Evolutionary conservation across 495 filamentous ascomycete species (phyloP).

Genomic region (Xylaria curta): DNA sequence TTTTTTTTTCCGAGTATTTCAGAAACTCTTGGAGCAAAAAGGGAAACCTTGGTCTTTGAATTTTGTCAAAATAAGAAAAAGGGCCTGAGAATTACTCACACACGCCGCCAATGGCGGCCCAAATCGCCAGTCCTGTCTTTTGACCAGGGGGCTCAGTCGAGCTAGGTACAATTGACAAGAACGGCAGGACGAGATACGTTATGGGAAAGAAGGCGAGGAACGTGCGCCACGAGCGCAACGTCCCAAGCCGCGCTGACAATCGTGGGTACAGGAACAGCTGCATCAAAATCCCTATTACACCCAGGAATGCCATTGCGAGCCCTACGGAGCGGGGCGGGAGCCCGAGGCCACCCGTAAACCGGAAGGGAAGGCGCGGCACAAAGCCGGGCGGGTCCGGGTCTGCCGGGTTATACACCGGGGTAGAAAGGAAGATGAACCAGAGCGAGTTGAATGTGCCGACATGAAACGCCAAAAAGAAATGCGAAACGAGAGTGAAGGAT

Average conservation of each 20-base stretch:
- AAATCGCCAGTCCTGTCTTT: constrained; percentile 70
- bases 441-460: constrained; percentile 84
- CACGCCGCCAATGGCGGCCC: constrained; percentile 70
- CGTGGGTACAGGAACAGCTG: constrained; percentile 80
- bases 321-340: constrained; percentile 77
- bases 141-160: constrained; percentile 62
- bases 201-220: constrained; percentile 76
- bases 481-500: constrained; percentile 64
- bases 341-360: constrained; percentile 82
- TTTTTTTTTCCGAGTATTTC: not conserved
- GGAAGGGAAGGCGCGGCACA: constrained; percentile 61
- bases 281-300: constrained; percentile 75
- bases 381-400: constrained; percentile 42
- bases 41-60: not conserved
- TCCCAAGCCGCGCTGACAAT: constrained; percentile 71
- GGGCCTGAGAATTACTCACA: constrained; percentile 8
- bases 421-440: constrained; percentile 85
- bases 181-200: constrained; percentile 74
- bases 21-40: not conserved
- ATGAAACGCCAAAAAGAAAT: constrained; percentile 76
- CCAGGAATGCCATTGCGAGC: constrained; percentile 78
- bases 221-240: constrained; percentile 69
- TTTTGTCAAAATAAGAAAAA: not conserved
- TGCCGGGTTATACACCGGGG: constrained; percentile 68
- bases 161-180: constrained; percentile 72